A percentile compares a stretch with the other conserved stretches of the same genome.
phyloP scores from a whole-genome alignment of 2,329 filamentous ascomycete species.

The Myriosclerotinia curreyana region DNA sequence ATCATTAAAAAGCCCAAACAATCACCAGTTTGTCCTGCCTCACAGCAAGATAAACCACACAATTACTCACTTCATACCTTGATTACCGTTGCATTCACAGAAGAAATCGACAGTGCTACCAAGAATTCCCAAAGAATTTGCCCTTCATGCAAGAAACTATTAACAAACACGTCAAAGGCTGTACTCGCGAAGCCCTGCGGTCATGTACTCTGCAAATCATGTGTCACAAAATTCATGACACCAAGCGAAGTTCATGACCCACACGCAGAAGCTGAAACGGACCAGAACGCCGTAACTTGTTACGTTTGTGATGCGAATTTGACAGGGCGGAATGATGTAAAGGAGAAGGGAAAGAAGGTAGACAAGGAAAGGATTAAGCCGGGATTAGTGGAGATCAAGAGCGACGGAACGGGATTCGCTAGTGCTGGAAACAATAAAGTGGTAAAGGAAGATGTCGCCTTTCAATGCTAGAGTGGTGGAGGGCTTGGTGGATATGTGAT shows the following conservation, averaged over 20 bases:
- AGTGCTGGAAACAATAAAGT: slow-evolving; percentile 81
- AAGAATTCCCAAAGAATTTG: slow-evolving; percentile 59
- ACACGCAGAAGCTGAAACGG: slow-evolving; percentile 50
- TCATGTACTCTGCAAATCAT: slow-evolving; percentile 84
- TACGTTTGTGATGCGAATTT: slow-evolving; percentile 85
- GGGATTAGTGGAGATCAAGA: slow-evolving; percentile 75
- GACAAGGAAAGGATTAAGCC: slow-evolving; percentile 60
- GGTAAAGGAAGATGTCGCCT: slow-evolving; percentile 73
- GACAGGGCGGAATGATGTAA: slow-evolving; percentile 45
- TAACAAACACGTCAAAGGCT: slow-evolving; percentile 80
- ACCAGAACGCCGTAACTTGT: slow-evolving; percentile 59
- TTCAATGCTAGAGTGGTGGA: slow-evolving; percentile 61
- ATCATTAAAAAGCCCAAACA: slow-evolving; percentile 62
- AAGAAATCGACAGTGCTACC: slow-evolving; percentile 56
- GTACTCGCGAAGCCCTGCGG: slow-evolving; percentile 84
- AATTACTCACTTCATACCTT: slow-evolving; percentile 74
- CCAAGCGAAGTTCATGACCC: slow-evolving; percentile 55
- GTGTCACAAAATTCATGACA: slow-evolving; percentile 78
- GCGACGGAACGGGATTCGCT: slow-evolving; percentile 90
- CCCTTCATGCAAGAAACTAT: slow-evolving; percentile 78
- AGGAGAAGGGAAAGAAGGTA: slow-evolving; percentile 48
- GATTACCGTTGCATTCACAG: slow-evolving; percentile 71
- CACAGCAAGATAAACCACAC: slow-evolving; percentile 64
- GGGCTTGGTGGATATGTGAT: background rate
- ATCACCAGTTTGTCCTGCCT: slow-evolving; percentile 73